These are phyloP conservation scores for Sphagnum fallax DNA, from an alignment of 228 moss, liverwort and hornwort species.

Conservation along the genomic window DNA sequence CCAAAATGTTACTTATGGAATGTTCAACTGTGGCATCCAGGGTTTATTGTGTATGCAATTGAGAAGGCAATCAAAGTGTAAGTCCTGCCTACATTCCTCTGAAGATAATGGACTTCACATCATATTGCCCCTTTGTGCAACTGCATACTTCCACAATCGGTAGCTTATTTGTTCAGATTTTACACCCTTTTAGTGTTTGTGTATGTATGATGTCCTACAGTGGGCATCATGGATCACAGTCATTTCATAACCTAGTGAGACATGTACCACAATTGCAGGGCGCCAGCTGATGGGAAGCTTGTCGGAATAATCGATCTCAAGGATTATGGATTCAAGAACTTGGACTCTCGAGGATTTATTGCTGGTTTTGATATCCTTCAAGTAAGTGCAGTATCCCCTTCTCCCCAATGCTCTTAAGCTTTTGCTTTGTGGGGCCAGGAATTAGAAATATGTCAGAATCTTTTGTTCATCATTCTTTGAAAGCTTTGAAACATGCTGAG, in stretches of 20 bases:
- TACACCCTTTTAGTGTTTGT: too few species aligned
- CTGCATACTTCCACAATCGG: background rate
- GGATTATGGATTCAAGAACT: conserved; percentile 61
- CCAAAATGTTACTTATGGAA: too few species aligned
- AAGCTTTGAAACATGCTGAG: background rate
- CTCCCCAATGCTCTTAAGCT: background rate
- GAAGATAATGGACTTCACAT: background rate
- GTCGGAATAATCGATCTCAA: conserved; percentile 55
- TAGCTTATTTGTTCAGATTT: too few species aligned
- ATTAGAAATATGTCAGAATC: background rate
- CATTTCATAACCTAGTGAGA: too few species aligned
- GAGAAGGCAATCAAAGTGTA: conserved; percentile 54
- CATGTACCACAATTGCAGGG: conserved; percentile 22
- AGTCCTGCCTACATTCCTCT: conserved; percentile 4
- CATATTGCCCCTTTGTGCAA: background rate
- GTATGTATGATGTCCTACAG: too few species aligned
- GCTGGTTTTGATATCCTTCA: conserved; percentile 59
- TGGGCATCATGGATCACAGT: too few species aligned
- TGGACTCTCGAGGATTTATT: conserved; percentile 69
- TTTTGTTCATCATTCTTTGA: background rate
- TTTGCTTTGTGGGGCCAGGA: background rate
- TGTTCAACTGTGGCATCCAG: conserved; percentile 19
- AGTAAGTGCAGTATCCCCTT: conserved; percentile 21
- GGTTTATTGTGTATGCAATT: conserved; percentile 56
- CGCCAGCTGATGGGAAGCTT: conserved; percentile 36